Base-by-base conservation (phyloP, 139 green algal genomes). In the Chlorella sp. region DNA sequence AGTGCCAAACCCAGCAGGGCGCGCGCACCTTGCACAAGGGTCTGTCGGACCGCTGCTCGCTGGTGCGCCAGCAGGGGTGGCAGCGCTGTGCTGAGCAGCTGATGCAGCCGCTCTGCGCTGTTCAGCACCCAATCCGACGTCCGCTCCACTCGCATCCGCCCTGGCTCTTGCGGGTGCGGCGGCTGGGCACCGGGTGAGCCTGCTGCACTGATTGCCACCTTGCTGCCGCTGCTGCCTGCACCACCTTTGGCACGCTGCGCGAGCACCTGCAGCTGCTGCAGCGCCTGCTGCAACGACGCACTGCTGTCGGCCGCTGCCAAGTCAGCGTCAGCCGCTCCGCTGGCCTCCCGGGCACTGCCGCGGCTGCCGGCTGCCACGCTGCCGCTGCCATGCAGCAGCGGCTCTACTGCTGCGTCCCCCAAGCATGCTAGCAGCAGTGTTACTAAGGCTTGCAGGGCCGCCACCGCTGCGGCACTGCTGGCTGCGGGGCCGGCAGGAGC, bases 61-160 rank as follows among this genome's bases (percentile, higher is more conserved):
- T 85, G 90, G 41, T 96, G 90, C 4, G 56, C 38, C 36, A 80
- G 64, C 68, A 97, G 86, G 1, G 88, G 92, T 21, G 94, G 93
- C 83, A 97, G 87, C 6, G 78, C 85, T 0, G 88, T 75, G 11
- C 15, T 47, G 30, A 96, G 72, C 74, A 96, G 80, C 11, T 74
- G 80, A 6, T 71, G 41, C 4, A 97, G 68, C 3, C 87, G 88
- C 17, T 17, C 56, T 3, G 80, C 84, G 6, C 70, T 93, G 25
- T 74, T 73, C 1, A 71, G 36, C 17, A 93, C 39, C 94, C 94
- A 97, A 0, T 63, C 84, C 0, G 64, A 34, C 32, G 68, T 87
- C 0, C 88, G 74, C 16, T 88, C 75, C 32, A 93, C 87, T 0
- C 80, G 80, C 71, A 94, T 44, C 2, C 83, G 68, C 0, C 47